Percentiles rank a stretch among this genome's conserved stretches.
Evolutionary conservation across 768 basidiomycete species (phyloP).

Genomic region (Amanita pallidorosea): DNA sequence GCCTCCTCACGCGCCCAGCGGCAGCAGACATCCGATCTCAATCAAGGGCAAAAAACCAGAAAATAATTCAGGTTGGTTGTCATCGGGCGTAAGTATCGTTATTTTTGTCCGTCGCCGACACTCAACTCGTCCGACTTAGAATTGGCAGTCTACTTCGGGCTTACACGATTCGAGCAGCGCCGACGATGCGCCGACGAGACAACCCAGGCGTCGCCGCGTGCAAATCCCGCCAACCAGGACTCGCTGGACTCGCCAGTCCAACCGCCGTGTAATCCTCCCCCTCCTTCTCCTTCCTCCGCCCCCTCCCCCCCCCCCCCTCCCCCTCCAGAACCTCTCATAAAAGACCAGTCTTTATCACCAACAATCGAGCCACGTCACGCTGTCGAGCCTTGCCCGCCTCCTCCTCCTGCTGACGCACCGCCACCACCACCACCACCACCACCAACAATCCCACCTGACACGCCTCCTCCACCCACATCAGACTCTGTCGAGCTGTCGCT

Average conservation of each 20-base stretch:
- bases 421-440: conserved; percentile 8
- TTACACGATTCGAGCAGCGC: conserved; percentile 6
- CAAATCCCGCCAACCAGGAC: conserved; percentile 12
- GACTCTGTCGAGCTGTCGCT: conserved; percentile 14
- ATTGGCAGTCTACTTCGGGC: conserved; percentile 18
- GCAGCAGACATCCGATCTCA: conserved; percentile 22
- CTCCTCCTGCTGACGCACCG: conserved; percentile 16
- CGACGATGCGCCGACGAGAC: conserved; percentile 10
- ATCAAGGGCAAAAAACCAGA: conserved; percentile 27
- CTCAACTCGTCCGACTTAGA: conserved; percentile 10
- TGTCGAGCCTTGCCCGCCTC: conserved; percentile 15
- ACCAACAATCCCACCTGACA: conserved; percentile 9
- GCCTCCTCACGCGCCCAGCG: conserved; percentile 16
- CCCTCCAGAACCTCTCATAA: conserved; percentile 22
- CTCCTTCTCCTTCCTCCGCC: conserved; percentile 15
- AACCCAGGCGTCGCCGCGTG: conserved; percentile 12
- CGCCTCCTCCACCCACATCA: conserved; percentile 17
- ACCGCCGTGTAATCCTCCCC: conserved; percentile 11
- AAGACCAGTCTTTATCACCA: conserved; percentile 16
- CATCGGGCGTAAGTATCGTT: conserved; percentile 15
- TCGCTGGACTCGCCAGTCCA: conserved; percentile 7
- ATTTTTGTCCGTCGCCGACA: neutral
- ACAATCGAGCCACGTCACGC: conserved; percentile 16
- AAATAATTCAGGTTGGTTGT: conserved; percentile 9
- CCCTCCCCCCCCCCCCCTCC: conserved; percentile 16